These are phyloP conservation scores for Hypoxylon lienhwacheense DNA, from an alignment of 495 filamentous ascomycete species.

Conservation along the genomic window DNA sequence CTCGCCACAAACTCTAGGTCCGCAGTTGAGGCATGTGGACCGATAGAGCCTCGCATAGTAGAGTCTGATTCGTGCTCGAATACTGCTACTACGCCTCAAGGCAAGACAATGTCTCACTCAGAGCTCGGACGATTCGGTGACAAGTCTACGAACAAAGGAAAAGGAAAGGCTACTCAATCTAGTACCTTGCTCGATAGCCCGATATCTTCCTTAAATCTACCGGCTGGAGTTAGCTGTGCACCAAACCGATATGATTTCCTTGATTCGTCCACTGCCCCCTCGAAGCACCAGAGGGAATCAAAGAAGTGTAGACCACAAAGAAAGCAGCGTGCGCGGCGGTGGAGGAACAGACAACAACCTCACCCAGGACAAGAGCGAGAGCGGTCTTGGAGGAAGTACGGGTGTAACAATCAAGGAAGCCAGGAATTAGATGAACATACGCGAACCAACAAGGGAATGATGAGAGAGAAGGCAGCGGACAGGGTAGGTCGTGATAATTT, in stretches of 20 bases:
- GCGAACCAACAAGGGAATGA: neutral
- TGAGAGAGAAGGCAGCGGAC: slow-evolving; percentile 14
- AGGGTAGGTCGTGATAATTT: slow-evolving; percentile 7
- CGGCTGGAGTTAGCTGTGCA: neutral
- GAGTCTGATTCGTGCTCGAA: neutral
- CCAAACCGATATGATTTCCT: neutral
- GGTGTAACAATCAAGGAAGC: neutral
- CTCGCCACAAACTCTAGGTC: neutral
- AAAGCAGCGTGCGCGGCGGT: neutral
- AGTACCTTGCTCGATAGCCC: neutral
- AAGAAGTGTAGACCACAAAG: neutral
- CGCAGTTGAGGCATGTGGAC: neutral
- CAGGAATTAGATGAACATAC: neutral
- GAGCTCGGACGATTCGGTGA: neutral
- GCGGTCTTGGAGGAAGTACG: neutral
- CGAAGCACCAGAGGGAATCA: neutral
- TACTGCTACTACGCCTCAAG: too few species aligned
- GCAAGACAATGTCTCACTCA: neutral
- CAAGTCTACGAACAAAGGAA: neutral
- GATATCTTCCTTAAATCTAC: neutral
- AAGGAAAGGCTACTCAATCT: neutral
- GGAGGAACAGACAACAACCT: neutral
- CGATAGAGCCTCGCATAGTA: neutral
- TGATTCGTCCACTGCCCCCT: neutral
- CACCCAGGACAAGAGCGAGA: neutral